phyloP scores from a whole-genome alignment of 257 asterid genomes.

The Linderniella brevidens region DNA sequence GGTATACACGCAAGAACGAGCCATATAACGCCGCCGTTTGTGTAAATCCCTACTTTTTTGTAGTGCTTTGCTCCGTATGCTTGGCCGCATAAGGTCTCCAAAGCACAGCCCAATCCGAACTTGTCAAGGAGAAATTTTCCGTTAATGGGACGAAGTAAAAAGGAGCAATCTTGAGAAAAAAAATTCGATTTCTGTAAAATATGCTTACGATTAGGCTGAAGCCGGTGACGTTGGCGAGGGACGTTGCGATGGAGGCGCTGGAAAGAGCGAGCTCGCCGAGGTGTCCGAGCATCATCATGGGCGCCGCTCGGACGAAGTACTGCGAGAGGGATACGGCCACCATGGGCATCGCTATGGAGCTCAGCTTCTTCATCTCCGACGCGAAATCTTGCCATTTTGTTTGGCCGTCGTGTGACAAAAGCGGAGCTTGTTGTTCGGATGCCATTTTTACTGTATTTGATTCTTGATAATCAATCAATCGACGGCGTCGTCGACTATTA shows the following conservation, averaged over 20 bases:
- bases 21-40: slow-evolving; percentile 34
- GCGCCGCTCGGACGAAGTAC: slow-evolving; percentile 24
- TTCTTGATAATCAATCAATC: too few species aligned
- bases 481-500: too few species aligned
- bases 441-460: too few species aligned
- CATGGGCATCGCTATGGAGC: slow-evolving; percentile 36
- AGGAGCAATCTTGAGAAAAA: neutral
- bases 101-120: slow-evolving; percentile 72
- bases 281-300: slow-evolving; percentile 45
- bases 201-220: slow-evolving; percentile 28
- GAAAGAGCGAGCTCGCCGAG: slow-evolving; percentile 34
- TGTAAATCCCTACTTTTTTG: slow-evolving; percentile 35
- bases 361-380: slow-evolving; percentile 20
- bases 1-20: slow-evolving; percentile 51
- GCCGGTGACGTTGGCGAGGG: slow-evolving; percentile 42
- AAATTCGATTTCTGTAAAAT: too few species aligned
- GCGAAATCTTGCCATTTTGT: too few species aligned
- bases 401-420: too few species aligned
- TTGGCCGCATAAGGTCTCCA: slow-evolving; percentile 87
- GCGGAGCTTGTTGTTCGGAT: too few species aligned
- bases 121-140: slow-evolving; percentile 9
- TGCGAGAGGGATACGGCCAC: slow-evolving; percentile 28
- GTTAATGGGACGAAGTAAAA: neutral
- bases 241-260: slow-evolving; percentile 44
- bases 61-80: slow-evolving; percentile 72